Percentiles rank a stretch among this genome's conserved stretches.
phyloP scores from a whole-genome alignment of 176 grass and related monocot genomes.

The Hordeum marinum region DNA sequence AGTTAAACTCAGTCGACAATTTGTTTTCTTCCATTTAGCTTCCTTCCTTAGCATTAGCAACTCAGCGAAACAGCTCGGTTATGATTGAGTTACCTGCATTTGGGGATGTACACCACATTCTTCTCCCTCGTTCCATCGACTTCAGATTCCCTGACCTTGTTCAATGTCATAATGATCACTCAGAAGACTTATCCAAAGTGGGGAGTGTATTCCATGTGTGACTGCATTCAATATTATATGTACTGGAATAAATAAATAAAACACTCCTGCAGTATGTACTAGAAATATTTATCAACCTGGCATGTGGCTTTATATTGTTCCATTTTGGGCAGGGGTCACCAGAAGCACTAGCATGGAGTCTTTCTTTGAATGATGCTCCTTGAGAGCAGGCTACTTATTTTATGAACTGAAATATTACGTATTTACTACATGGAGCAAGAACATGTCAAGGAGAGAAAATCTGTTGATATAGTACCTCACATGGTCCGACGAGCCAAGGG shows the following conservation, averaged over 20 bases:
- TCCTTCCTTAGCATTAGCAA: not conserved
- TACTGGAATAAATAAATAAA: not conserved
- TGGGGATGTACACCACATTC: slow-evolving; percentile 92
- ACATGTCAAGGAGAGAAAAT: not conserved
- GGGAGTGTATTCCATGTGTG: slow-evolving; percentile 26
- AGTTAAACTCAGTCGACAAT: not conserved
- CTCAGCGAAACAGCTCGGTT: not conserved
- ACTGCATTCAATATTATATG: slow-evolving; percentile 14
- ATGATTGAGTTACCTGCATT: slow-evolving; percentile 73
- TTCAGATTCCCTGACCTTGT: slow-evolving; percentile 86
- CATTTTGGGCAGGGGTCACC: not conserved
- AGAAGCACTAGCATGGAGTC: not conserved
- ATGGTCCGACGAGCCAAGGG: slow-evolving; percentile 83
- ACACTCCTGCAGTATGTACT: not conserved
- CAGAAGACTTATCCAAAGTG: slow-evolving; percentile 7
- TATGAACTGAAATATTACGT: not conserved
- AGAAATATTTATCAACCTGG: not conserved
- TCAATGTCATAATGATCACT: slow-evolving; percentile 48
- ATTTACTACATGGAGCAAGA: not conserved
- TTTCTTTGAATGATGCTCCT: slow-evolving; percentile 8
- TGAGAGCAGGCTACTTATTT: not conserved
- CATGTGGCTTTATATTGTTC: not conserved
- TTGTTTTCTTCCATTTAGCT: not conserved
- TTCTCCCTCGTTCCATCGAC: slow-evolving; percentile 76
- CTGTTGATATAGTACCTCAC: slow-evolving; percentile 54